phyloP scores from a whole-genome alignment of 768 basidiomycete genomes.

The Rhizopogon rudus region DNA sequence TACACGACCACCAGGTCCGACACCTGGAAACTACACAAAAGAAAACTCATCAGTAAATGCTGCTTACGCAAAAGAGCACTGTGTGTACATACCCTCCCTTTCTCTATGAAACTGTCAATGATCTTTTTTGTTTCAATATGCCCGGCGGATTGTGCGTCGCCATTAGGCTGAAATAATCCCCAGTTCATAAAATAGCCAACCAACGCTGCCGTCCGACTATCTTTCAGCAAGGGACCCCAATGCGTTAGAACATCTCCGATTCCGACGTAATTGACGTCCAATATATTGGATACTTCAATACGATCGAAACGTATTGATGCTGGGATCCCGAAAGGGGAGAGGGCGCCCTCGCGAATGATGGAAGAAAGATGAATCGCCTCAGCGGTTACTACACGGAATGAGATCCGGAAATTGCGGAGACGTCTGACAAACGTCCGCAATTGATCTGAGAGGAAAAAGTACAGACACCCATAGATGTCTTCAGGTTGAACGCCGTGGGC shows the following conservation, averaged over 20 bases:
- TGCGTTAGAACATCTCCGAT: slow-evolving; percentile 24
- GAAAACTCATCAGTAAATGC: neutral
- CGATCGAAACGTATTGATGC: slow-evolving; percentile 34
- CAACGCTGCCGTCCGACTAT: slow-evolving; percentile 26
- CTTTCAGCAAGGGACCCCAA: slow-evolving; percentile 36
- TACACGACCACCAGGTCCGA: slow-evolving; percentile 2
- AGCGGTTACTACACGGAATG: slow-evolving; percentile 28
- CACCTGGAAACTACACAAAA: neutral
- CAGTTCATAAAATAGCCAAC: slow-evolving; percentile 48
- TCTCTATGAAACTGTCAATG: slow-evolving; percentile 10
- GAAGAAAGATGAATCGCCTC: slow-evolving; percentile 39
- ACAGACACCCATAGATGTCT: slow-evolving; percentile 48
- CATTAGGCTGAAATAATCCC: slow-evolving; percentile 11
- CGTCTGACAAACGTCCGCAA: slow-evolving; percentile 32
- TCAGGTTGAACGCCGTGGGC: slow-evolving; percentile 33
- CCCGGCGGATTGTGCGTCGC: slow-evolving; percentile 5
- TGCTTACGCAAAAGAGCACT: neutral
- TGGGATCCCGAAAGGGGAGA: slow-evolving; percentile 16
- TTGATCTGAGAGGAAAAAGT: slow-evolving; percentile 39
- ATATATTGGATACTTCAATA: slow-evolving; percentile 44
- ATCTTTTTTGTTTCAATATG: neutral
- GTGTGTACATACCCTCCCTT: slow-evolving; percentile 9
- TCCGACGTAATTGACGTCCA: slow-evolving; percentile 39
- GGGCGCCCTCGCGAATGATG: slow-evolving; percentile 21
- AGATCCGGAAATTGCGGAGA: slow-evolving; percentile 27